phyloP scores from a whole-genome alignment of 2,329 filamentous ascomycete species.

The Sporothrix variecibatus region DNA sequence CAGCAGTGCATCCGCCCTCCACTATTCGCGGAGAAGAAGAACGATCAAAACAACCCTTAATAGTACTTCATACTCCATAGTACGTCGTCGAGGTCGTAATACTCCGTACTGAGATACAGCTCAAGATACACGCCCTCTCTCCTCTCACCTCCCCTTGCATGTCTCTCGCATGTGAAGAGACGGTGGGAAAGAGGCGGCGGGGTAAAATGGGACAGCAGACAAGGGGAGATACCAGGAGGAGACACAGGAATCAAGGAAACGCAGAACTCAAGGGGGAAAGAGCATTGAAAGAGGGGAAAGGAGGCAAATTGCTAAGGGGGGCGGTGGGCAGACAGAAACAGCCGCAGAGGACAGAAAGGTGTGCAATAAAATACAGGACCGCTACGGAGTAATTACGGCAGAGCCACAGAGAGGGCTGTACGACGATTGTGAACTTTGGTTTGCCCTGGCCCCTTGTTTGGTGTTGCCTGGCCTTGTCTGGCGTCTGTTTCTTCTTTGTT shows the following conservation, averaged over 20 bases:
- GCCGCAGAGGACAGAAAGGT: neutral
- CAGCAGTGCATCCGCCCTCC: neutral
- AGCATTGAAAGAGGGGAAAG: neutral
- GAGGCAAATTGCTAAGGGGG: neutral
- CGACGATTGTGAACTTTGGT: neutral
- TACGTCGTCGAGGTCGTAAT: too few relatives aligned
- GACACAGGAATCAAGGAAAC: constrained; percentile 2
- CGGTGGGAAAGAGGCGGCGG: neutral
- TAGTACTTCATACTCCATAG: neutral
- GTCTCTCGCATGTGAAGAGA: neutral
- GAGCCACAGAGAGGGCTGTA: neutral
- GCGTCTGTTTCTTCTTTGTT: neutral
- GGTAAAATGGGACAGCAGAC: neutral
- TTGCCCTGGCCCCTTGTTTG: neutral
- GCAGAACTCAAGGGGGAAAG: neutral
- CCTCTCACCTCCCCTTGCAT: neutral
- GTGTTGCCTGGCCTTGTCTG: neutral
- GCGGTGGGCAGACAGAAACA: neutral
- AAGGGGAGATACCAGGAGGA: neutral
- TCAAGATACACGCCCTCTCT: neutral
- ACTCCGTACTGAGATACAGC: too few relatives aligned
- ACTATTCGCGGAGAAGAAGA: neutral
- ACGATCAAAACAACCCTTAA: neutral
- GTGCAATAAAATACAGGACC: too few relatives aligned
- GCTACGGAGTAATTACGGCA: too few relatives aligned